These are phyloP conservation scores for Serendipita vermifera DNA, from an alignment of 768 basidiomycete species.

Conservation along the genomic window DNA sequence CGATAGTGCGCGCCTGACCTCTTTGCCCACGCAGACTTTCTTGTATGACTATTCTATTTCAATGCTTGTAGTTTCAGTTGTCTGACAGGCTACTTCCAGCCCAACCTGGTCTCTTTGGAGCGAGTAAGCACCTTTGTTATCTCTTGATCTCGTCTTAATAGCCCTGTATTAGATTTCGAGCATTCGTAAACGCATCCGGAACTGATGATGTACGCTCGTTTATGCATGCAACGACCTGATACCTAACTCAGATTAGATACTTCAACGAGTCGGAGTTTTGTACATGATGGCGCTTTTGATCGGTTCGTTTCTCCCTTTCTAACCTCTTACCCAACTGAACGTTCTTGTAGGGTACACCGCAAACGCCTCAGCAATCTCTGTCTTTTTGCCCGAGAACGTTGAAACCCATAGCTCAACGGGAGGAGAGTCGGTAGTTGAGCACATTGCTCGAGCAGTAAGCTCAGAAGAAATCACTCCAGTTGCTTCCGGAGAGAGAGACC, in stretches of 20 bases:
- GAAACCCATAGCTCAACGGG: too few species aligned
- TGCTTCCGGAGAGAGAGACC: too few species aligned
- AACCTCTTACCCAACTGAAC: not conserved
- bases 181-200: conserved; percentile 23
- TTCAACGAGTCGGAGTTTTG: conserved; percentile 22
- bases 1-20: not conserved
- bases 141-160: not conserved
- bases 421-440: too few species aligned
- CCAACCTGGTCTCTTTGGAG: conserved; percentile 24
- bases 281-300: conserved; percentile 22
- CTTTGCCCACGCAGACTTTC: conserved; percentile 12
- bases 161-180: conserved; percentile 15
- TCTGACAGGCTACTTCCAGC: conserved; percentile 17
- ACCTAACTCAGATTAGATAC: not conserved
- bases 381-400: not conserved
- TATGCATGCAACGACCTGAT: not conserved
- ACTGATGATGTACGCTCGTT: conserved; percentile 22
- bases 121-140: conserved; percentile 14
- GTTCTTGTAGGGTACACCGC: conserved; percentile 22
- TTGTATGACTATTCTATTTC: not conserved
- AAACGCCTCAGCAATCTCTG: conserved; percentile 23
- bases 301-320: not conserved
- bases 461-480: too few species aligned
- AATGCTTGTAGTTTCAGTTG: conserved; percentile 13
- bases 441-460: too few species aligned